Conservation (phyloP, 2,329 filamentous ascomycete species). For the Nannizziopsis barbatae region DNA sequence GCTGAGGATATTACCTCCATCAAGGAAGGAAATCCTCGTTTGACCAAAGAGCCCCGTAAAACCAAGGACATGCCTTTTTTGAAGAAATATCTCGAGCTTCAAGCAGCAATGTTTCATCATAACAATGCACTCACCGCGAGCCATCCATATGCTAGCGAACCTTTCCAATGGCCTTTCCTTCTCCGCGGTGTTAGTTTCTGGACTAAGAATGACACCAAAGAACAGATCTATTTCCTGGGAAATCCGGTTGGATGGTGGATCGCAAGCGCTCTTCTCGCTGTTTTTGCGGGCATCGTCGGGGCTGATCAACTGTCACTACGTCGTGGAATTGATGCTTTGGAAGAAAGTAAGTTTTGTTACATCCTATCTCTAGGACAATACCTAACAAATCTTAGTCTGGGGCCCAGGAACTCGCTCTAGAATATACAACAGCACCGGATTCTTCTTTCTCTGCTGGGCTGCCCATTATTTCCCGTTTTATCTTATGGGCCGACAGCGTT, state of each 20-base stretch:
- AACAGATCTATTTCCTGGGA: slow-evolving; percentile 97
- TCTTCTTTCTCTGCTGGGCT: slow-evolving; percentile 97
- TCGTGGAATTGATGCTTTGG: slow-evolving; percentile 83
- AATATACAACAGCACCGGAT: slow-evolving; percentile 95
- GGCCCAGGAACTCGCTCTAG: slow-evolving; percentile 70
- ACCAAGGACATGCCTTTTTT: slow-evolving; percentile 80
- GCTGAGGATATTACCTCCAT: slow-evolving; percentile 84
- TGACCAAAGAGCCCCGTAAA: slow-evolving; percentile 63
- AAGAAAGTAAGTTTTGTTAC: slow-evolving; percentile 62
- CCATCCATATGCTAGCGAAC: slow-evolving; percentile 88
- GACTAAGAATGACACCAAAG: slow-evolving; percentile 87
- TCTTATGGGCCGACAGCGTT: slow-evolving; percentile 95
- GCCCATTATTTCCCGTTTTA: slow-evolving; percentile 97
- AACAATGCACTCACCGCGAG: slow-evolving; percentile 96
- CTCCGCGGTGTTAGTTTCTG: slow-evolving; percentile 97
- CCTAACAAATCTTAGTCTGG: slow-evolving; percentile 34
- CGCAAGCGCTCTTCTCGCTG: slow-evolving; percentile 77
- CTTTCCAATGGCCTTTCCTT: slow-evolving; percentile 96
- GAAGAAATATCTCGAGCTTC: slow-evolving; percentile 89
- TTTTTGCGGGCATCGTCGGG: slow-evolving; percentile 81
- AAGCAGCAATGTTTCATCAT: slow-evolving; percentile 98
- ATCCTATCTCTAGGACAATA: slow-evolving; percentile 1
- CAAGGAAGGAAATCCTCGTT: slow-evolving; percentile 57
- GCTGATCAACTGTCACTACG: slow-evolving; percentile 90
- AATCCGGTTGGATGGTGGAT: slow-evolving; percentile 98